A percentile compares a stretch with the other conserved stretches of the same genome.
phyloP scores from a whole-genome alignment of 768 basidiomycete genomes.

The Gloeostereum incarnatum region DNA sequence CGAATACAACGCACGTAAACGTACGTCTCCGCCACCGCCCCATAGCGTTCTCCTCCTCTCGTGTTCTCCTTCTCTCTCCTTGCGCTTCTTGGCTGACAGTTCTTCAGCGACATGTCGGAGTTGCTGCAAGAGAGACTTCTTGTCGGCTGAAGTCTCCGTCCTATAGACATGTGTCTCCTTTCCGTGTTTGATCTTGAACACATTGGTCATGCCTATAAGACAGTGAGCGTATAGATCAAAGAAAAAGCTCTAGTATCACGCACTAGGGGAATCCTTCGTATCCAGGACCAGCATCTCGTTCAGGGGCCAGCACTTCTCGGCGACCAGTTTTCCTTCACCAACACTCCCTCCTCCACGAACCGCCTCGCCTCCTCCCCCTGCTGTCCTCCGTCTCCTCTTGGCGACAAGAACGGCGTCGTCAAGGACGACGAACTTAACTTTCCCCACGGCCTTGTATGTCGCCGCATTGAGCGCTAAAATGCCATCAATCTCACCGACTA shows the following conservation, averaged over 20 bases:
- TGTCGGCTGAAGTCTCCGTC: slow-evolving; percentile 72
- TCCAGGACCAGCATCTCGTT: slow-evolving; percentile 93
- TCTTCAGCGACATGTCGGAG: slow-evolving; percentile 94
- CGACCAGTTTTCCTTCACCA: slow-evolving; percentile 73
- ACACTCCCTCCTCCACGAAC: slow-evolving; percentile 32
- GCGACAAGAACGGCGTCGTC: slow-evolving; percentile 91
- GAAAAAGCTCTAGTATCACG: slow-evolving; percentile 21
- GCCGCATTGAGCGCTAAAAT: slow-evolving; percentile 85
- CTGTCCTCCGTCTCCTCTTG: slow-evolving; percentile 59
- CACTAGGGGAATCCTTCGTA: slow-evolving; percentile 90
- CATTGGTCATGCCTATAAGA: slow-evolving; percentile 72
- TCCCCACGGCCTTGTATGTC: slow-evolving; percentile 86
- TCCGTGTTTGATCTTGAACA: slow-evolving; percentile 88
- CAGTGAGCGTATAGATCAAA: background rate
- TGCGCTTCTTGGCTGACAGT: slow-evolving; percentile 76
- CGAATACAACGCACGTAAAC: slow-evolving; percentile 7
- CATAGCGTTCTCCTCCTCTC: slow-evolving; percentile 78
- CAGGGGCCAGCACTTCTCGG: slow-evolving; percentile 88
- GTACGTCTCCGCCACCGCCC: slow-evolving; percentile 36
- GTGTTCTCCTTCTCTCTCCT: slow-evolving; percentile 90
- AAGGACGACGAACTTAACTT: slow-evolving; percentile 83
- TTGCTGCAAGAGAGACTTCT: slow-evolving; percentile 75
- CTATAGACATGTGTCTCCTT: slow-evolving; percentile 95
- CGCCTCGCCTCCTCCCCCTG: slow-evolving; percentile 30
- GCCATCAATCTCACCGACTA: slow-evolving; percentile 78